Evolutionary conservation across 139 green algal genomes (phyloP).

Genomic region (Auxenochlorella pyrenoidosa): DNA sequence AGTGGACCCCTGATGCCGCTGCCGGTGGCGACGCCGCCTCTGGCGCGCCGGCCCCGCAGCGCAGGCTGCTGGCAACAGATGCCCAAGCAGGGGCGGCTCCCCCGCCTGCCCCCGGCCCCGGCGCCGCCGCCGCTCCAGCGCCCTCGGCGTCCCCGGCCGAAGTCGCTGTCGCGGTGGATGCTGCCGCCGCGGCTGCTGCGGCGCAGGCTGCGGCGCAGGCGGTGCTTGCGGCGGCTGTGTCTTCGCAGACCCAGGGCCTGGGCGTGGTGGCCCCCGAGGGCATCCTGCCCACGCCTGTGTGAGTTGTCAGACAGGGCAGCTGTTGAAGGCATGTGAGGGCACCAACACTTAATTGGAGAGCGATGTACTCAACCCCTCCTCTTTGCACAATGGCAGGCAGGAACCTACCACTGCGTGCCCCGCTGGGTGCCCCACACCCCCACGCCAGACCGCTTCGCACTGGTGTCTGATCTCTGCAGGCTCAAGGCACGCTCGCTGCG

Average conservation of each 20-base stretch:
- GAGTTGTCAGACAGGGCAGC: background rate
- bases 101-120: background rate
- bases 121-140: background rate
- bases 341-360: too few relatives aligned
- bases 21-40: background rate
- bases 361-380: too few relatives aligned
- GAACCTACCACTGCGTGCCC: background rate
- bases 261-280: slow-evolving; percentile 20
- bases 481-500: slow-evolving; percentile 12
- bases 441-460: too few relatives aligned
- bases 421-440: too few relatives aligned
- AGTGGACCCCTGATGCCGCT: background rate
- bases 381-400: background rate
- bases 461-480: background rate
- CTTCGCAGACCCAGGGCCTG: background rate
- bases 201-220: background rate
- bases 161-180: background rate
- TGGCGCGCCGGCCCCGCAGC: background rate
- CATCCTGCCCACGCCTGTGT: background rate
- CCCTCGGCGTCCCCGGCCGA: background rate
- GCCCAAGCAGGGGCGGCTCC: background rate
- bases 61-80: background rate
- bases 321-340: too few relatives aligned
- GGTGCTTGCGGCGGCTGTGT: background rate
- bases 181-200: background rate